A percentile compares a stretch with the other conserved stretches of the same genome.
phyloP scores from a whole-genome alignment of 2,329 filamentous ascomycete species.

The Phoma sp. region DNA sequence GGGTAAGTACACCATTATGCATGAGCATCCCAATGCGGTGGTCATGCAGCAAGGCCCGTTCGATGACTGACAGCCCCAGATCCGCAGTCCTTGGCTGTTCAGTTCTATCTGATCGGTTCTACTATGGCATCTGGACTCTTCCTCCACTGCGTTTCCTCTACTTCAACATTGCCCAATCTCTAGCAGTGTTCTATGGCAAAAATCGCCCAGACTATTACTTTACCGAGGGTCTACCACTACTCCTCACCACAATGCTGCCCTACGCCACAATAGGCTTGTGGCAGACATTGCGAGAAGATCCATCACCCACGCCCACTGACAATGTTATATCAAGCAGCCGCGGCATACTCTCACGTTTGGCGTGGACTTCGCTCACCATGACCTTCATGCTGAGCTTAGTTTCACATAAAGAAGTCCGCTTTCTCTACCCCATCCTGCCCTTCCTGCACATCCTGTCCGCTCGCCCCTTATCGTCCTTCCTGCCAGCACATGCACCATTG shows the following conservation, averaged over 20 bases:
- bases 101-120: slow-evolving; percentile 73
- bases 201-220: slow-evolving; percentile 95
- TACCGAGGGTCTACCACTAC: slow-evolving; percentile 84
- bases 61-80: slow-evolving; percentile 49
- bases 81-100: slow-evolving; percentile 69
- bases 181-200: slow-evolving; percentile 90
- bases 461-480: slow-evolving; percentile 70
- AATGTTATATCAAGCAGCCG: slow-evolving; percentile 1
- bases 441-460: slow-evolving; percentile 84
- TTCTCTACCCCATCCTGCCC: slow-evolving; percentile 91
- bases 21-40: not conserved
- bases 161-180: slow-evolving; percentile 86
- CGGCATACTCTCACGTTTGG: slow-evolving; percentile 36
- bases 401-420: slow-evolving; percentile 95
- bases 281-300: slow-evolving; percentile 40
- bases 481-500: slow-evolving; percentile 50
- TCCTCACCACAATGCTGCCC: slow-evolving; percentile 83
- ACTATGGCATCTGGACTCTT: slow-evolving; percentile 87
- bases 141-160: slow-evolving; percentile 86
- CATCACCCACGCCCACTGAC: not conserved
- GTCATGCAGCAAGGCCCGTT: too few species aligned
- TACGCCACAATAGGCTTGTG: slow-evolving; percentile 74
- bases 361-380: slow-evolving; percentile 60
- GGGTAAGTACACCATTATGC: slow-evolving; percentile 45
- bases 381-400: slow-evolving; percentile 77